phyloP scores from a whole-genome alignment of 2,329 filamentous ascomycete genomes.

The Rutstroemia sp. region DNA sequence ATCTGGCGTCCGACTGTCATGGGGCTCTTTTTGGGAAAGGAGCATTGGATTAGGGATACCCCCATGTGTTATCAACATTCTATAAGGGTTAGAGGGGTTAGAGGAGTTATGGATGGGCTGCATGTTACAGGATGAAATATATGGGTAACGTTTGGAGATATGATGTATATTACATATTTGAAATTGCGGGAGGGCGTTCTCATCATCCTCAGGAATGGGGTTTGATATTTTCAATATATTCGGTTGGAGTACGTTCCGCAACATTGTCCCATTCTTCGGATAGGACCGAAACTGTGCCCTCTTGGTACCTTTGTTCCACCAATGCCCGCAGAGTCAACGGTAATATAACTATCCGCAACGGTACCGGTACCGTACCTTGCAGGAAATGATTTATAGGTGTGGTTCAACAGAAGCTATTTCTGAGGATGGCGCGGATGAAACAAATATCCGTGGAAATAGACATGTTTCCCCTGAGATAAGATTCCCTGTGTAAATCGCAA shows the following conservation, averaged over 20 bases:
- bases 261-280: background rate
- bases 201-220: too few species aligned
- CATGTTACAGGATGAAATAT: background rate
- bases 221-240: too few species aligned
- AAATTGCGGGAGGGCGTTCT: too few species aligned
- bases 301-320: background rate
- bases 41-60: slow-evolving; percentile 7
- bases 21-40: background rate
- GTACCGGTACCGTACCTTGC: too few species aligned
- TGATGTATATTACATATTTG: too few species aligned
- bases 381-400: too few species aligned
- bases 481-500: background rate
- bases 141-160: background rate
- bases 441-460: too few species aligned
- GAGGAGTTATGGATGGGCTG: background rate
- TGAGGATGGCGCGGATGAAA: too few species aligned
- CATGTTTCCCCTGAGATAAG: too few species aligned
- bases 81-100: background rate
- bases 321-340: too few species aligned
- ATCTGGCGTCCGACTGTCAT: background rate
- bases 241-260: background rate
- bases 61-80: background rate
- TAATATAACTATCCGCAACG: too few species aligned
- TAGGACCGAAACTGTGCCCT: background rate
- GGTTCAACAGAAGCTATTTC: too few species aligned